Conservation (phyloP, 2,329 filamentous ascomycete species). For the Botrytis sinoallii region DNA sequence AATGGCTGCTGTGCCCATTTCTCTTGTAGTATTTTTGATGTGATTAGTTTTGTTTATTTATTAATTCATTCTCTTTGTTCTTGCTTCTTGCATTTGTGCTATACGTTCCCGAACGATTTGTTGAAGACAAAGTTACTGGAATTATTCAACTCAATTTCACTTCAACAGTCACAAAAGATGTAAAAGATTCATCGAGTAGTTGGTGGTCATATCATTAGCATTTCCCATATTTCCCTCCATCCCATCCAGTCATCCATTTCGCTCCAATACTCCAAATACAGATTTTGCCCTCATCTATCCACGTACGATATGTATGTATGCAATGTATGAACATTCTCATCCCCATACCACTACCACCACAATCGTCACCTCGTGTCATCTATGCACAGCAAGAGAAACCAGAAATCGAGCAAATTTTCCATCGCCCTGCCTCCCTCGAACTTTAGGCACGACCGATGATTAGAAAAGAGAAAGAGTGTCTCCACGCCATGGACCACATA, state of each 20-base stretch:
- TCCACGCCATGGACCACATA: neutral
- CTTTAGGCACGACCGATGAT: neutral
- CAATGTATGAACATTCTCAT: conserved; percentile 7
- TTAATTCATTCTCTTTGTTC: neutral
- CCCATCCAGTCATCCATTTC: conserved; percentile 8
- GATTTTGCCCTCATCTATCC: conserved; percentile 1
- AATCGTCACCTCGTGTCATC: neutral
- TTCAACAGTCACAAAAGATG: neutral
- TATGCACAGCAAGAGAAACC: conserved; percentile 14
- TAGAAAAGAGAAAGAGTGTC: neutral
- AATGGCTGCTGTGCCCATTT: neutral
- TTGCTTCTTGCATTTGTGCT: neutral
- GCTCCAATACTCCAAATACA: conserved; percentile 14
- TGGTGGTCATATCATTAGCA: conserved; percentile 18
- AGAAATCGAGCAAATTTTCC: neutral
- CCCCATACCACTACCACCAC: neutral
- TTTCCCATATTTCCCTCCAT: conserved; percentile 10
- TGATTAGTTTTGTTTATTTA: neutral
- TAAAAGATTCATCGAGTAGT: neutral
- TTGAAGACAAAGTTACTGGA: neutral
- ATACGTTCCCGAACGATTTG: neutral
- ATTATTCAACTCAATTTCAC: neutral
- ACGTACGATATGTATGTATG: conserved; percentile 18
- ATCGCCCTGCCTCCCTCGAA: neutral
- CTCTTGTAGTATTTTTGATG: neutral